Evolutionary conservation across 1,284 basidiomycete genomes (phyloP), one percentile per base, ranked within the genome.

Genomic region (Trichosporon ovoides): DNA sequence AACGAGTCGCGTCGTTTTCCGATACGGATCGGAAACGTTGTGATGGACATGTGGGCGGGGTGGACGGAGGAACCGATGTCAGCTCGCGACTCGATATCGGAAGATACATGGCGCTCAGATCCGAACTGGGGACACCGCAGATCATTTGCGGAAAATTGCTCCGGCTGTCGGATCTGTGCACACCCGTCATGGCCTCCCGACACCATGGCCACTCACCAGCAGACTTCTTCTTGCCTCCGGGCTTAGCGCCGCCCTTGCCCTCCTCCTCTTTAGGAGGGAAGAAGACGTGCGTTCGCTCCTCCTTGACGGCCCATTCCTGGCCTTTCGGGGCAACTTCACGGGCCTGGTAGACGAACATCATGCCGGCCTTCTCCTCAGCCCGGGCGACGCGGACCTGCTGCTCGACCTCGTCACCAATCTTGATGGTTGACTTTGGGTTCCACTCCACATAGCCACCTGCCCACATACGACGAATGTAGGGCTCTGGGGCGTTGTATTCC

Each of bases 401-500:
- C 1, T 63, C 77, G 1, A 83, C 84, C 36, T 70, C 79, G 37
- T 81, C 77, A 11, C 87, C 88, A 20, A 88, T 77, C 22, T 77
- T 67, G 57, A 90, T 74, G 2, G 81, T 79, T 31, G 77, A 18
- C 3, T 56, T 18, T 1, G 53, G 78, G 53, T 70, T 65, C 86
- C 87, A 91, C 37, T 76, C 77, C 70, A 91, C 85, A 60, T 77
- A 81, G 0, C 89, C 89, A 19, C 86, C 83, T 1, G 87, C 88
- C 88, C 89, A 91, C 89, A 91, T 91, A 18, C 89, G 80, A 43
- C 87, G 81, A 18, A 82, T 82, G 75, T 87, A 91, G 0, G 88
- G 88, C 43, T 81, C 74, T 0, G 89, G 89, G 3, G 89, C 68
- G 53, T 74, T 77, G 62, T 71, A 73, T 36, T 75, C 73, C 74